These are phyloP conservation scores for Daphne laureola DNA, from an alignment of 441 rosid species.

Conservation along the genomic window DNA sequence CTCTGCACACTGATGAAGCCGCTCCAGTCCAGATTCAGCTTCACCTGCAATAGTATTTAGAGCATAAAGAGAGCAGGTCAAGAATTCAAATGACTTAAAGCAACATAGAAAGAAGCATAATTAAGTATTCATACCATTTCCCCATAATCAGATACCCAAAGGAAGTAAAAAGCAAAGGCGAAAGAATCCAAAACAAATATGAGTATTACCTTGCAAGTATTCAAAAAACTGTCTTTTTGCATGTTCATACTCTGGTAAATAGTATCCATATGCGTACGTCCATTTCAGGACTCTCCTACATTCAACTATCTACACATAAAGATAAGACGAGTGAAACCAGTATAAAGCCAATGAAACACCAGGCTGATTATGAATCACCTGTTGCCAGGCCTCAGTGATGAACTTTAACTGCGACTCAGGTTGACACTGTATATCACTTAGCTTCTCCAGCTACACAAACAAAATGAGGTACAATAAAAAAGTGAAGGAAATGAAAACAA, in stretches of 20 bases:
- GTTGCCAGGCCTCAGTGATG: constrained; percentile 77
- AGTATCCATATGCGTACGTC: constrained; percentile 83
- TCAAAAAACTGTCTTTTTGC: constrained; percentile 68
- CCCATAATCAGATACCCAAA: background rate
- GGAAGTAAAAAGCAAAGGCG: constrained; percentile 2
- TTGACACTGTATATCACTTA: constrained; percentile 69
- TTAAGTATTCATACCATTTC: background rate
- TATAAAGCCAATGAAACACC: constrained; percentile 2
- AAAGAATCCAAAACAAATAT: background rate
- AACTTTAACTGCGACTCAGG: constrained; percentile 79
- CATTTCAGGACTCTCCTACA: constrained; percentile 80
- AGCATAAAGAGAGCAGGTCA: background rate
- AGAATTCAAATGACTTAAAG: constrained; percentile 2
- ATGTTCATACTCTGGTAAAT: constrained; percentile 53
- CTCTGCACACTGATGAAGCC: constrained; percentile 81
- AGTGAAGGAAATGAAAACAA: background rate
- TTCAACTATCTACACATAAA: constrained; percentile 52
- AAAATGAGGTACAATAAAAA: constrained; percentile 13
- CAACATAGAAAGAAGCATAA: background rate
- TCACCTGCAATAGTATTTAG: constrained; percentile 38
- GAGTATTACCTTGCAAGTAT: constrained; percentile 59
- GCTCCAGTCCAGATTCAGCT: constrained; percentile 73
- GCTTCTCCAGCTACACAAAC: constrained; percentile 51
- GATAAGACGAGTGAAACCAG: constrained; percentile 13
- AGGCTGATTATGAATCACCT: constrained; percentile 28